Evolutionary conservation across 2,329 filamentous ascomycete species (phyloP).

Genomic region (Sarocladiaceae sp.): DNA sequence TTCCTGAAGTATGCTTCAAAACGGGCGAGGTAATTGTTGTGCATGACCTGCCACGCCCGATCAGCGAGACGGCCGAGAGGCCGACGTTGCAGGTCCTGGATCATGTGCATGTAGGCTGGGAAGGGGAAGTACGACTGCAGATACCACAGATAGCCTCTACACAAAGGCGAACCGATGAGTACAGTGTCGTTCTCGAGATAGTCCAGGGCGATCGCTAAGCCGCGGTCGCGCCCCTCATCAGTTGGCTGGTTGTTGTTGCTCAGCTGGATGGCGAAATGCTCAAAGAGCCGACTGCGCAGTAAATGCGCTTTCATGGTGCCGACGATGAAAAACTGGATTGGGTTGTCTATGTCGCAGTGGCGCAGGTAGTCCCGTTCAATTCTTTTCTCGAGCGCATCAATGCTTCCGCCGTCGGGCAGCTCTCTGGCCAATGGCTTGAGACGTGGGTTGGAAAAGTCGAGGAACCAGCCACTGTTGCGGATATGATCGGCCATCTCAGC

Average conservation of each 20-base stretch:
- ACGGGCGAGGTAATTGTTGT: conserved; percentile 16
- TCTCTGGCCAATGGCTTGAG: conserved; percentile 21
- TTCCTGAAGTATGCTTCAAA: conserved; percentile 8
- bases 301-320: conserved; percentile 34
- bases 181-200: conserved; percentile 32
- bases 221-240: conserved; percentile 21
- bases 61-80: conserved; percentile 17
- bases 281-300: conserved; percentile 42
- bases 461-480: conserved; percentile 26
- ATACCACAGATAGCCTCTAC: conserved; percentile 30
- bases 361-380: conserved; percentile 42
- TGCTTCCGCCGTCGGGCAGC: conserved; percentile 17
- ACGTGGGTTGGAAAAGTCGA: conserved; percentile 27
- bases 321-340: conserved; percentile 34
- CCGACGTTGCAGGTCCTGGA: conserved; percentile 24
- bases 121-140: conserved; percentile 31
- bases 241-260: conserved; percentile 17
- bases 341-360: conserved; percentile 29
- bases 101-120: conserved; percentile 32
- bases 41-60: conserved; percentile 26
- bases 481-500: conserved; percentile 32
- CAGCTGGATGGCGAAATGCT: conserved; percentile 32
- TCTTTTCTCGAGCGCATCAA: conserved; percentile 29
- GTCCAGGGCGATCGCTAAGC: conserved; percentile 22
- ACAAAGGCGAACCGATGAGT: conserved; percentile 23